Base-by-base conservation (phyloP, 2,329 filamentous ascomycete species). In the Xylariaceae sp. region DNA sequence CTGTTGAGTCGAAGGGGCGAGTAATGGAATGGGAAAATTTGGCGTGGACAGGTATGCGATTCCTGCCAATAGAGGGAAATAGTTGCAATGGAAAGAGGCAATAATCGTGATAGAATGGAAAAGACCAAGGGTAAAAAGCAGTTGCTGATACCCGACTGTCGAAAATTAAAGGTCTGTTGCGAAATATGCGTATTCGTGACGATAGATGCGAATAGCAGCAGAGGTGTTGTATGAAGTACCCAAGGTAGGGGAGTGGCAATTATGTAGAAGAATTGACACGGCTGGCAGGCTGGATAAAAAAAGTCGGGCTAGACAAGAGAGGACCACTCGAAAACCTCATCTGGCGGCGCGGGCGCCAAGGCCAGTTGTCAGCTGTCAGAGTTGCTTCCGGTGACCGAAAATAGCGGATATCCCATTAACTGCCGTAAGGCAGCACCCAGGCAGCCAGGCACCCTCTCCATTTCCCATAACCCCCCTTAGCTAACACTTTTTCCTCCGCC, bases 261-360 rank as follows among this genome's bases (percentile, higher is more conserved):
- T 3, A 10, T 16, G 14, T 4, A 3, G 14, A 50, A 57, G 56
- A 62, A 62, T 63, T 60, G 59, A 60, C 61, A 64, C 59, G 61
- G 61, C 59, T 64, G 61, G 59, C 56, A 6, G 26, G 26, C 6
- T 10, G 23, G 23, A 4, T 4, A 26, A 26, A 37, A 37, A 37
- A 16, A 37, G 32, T 37, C 14, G 32, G 32, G 32, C n/a, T 37
- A 37, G 32, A 10, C 14, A 37, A 37, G 32, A 14, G 14, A 12
- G 32, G 32, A 10, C 32, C 32, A 37, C 32, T 37, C 32, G 14
- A 37, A 37, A 37, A n/a, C n/a, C n/a, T n/a, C n/a, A 37, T 37
- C 32, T 37, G 32, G 32, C 12, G 32, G 32, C 14, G 5, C 32
- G 32, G 32, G 12, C 14, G 32, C 32, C 14, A 37, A 37, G 32